phyloP scores from a whole-genome alignment of 805 yeast genomes.

The Spathaspora sp. region DNA sequence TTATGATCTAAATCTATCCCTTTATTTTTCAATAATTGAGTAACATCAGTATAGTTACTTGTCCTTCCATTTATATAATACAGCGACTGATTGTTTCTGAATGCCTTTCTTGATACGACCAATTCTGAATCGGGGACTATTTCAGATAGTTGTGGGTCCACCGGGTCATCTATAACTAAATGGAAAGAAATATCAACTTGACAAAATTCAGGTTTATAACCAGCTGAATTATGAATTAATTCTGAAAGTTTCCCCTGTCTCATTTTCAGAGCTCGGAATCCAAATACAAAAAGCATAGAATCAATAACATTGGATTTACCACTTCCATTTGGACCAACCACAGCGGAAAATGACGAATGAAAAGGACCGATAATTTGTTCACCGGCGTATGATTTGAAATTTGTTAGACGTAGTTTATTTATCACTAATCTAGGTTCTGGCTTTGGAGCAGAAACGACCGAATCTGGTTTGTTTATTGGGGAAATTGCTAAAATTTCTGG shows the following conservation, averaged over 20 bases:
- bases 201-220: conserved; percentile 60
- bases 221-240: conserved; percentile 81
- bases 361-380: conserved; percentile 92
- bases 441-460: background rate
- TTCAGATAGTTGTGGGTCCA: conserved; percentile 24
- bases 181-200: conserved; percentile 89
- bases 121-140: conserved; percentile 51
- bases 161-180: conserved; percentile 60
- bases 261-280: conserved; percentile 95
- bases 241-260: conserved; percentile 93
- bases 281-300: conserved; percentile 93
- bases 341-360: conserved; percentile 89
- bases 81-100: conserved; percentile 68
- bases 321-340: conserved; percentile 97
- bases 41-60: conserved; percentile 76
- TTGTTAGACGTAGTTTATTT: conserved; percentile 64
- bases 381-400: conserved; percentile 96
- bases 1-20: conserved; percentile 96
- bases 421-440: conserved; percentile 71
- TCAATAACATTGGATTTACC: conserved; percentile 98
- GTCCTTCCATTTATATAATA: conserved; percentile 70
- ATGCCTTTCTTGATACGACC: conserved; percentile 78
- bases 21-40: conserved; percentile 64
- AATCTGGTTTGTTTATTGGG: background rate
- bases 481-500: background rate